Conservation (phyloP, 2,329 filamentous ascomycete species). For the Seiridium cupressi region DNA sequence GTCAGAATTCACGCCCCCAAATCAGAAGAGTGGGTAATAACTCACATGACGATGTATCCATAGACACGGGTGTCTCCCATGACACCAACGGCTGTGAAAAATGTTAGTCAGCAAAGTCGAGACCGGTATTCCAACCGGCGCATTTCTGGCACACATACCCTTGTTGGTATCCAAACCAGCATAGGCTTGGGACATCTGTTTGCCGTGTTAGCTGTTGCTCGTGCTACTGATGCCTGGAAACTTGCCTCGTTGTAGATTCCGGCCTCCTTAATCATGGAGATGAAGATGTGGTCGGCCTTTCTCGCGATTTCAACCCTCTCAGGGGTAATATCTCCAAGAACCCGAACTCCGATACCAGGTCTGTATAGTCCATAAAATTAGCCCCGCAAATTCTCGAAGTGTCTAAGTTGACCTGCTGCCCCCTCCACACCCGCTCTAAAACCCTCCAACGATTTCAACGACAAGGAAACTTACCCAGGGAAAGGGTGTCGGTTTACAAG, state of each 20-base stretch:
- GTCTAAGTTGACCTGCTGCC: too few relatives aligned
- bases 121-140: neutral
- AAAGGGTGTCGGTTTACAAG: constrained; percentile 79
- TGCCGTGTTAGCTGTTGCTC: constrained; percentile 4
- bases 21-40: neutral
- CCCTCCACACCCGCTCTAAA: too few relatives aligned
- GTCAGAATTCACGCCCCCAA: constrained; percentile 2
- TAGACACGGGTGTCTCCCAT: constrained; percentile 54
- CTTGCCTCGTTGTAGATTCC: constrained; percentile 65
- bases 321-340: constrained; percentile 80
- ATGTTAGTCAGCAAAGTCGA: neutral
- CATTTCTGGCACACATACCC: constrained; percentile 16
- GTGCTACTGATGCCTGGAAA: neutral
- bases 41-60: neutral
- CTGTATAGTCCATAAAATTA: too few relatives aligned
- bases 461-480: too few relatives aligned
- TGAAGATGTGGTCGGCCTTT: constrained; percentile 77
- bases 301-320: constrained; percentile 77
- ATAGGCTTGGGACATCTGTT: constrained; percentile 45
- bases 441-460: too few relatives aligned
- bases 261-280: constrained; percentile 69
- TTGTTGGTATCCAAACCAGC: constrained; percentile 42
- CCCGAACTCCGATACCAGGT: constrained; percentile 67
- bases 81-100: constrained; percentile 35
- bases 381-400: too few relatives aligned